Evolutionary conservation across 192 early-diverging fungal genomes (phyloP).

Genomic region (Coemansia guatemalensis): DNA sequence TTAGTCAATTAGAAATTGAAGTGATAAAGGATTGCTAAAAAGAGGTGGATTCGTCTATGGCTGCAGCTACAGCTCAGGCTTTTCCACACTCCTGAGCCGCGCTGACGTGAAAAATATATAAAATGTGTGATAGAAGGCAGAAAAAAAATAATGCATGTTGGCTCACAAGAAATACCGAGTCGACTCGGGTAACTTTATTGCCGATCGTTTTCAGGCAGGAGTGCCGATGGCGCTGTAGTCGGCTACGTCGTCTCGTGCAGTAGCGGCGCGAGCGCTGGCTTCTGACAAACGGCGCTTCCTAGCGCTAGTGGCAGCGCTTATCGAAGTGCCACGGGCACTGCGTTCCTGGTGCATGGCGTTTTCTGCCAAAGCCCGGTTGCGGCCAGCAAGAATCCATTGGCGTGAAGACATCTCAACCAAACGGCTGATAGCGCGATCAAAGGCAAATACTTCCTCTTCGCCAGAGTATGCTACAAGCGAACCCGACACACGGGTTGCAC

Average conservation of each 20-base stretch:
- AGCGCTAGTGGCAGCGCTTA: neutral
- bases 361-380: conserved; percentile 30
- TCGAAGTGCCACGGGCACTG: neutral
- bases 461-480: conserved; percentile 49
- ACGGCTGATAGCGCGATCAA: conserved; percentile 88
- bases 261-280: neutral
- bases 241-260: neutral
- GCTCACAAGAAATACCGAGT: too few relatives aligned
- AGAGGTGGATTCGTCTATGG: conserved; percentile 8
- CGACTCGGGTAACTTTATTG: too few relatives aligned
- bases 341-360: conserved; percentile 36
- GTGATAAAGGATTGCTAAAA: conserved; percentile 5
- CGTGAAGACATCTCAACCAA: conserved; percentile 90
- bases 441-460: conserved; percentile 95
- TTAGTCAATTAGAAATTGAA: conserved; percentile 11
- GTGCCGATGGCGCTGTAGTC: too few relatives aligned
- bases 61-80: too few relatives aligned
- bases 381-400: conserved; percentile 60
- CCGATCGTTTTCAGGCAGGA: too few relatives aligned
- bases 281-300: too few relatives aligned
- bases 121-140: too few relatives aligned
- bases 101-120: too few relatives aligned
- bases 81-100: too few relatives aligned
- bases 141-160: too few relatives aligned
- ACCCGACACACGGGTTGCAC: conserved; percentile 55